Evolutionary conservation across 1,284 basidiomycete species (phyloP), one percentile per base, ranked within the genome.

Genomic region (Takashimella tepidaria): DNA sequence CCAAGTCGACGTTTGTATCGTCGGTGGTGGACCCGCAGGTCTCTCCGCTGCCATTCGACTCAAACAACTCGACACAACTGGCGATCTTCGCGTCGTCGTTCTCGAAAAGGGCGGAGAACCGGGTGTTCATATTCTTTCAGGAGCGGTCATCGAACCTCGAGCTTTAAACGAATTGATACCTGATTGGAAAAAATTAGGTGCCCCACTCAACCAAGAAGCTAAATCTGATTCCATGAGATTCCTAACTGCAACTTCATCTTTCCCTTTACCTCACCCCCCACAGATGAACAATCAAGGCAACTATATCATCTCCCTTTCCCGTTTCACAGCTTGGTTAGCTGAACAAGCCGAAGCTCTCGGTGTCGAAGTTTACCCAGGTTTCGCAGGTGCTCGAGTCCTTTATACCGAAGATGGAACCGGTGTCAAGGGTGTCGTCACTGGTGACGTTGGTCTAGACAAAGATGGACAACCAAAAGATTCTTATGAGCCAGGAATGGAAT

Each of bases 401-500:
- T 88, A 88, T 68, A 81, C 84, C 51, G 79, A 84, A 19, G 83
- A 84, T 59, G 85, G 84, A 19, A 81, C 78, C 19, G 78, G 77
- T 49, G 85, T 98, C 45, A 81, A 81, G 40, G 96, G 95, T 23
- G 87, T 98, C 21, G 79, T 86, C 46, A 98, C 95, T 40, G 97
- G 98, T 68, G 95, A 98, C 68, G 92, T 97, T 31, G 95, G 95
- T 5, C 79, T 98, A 46, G 88, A 92, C 71, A 86, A 85, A 68
- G 78, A 84, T 53, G 83, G 84, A 27, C 79, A 83, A 57, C 85
- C 87, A 74, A 97, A 96, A 74, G 85, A 92, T 45, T 83, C 84
- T 12, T 98, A 93, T 69, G 93, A 98, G 74, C 90, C 93, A 1
- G 95, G 95, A 3, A 97, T 98, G 92, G 86, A 90, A 60, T 98